phyloP scores from a whole-genome alignment of 2,329 filamentous ascomycete species.

The Calonectria leucothoes region DNA sequence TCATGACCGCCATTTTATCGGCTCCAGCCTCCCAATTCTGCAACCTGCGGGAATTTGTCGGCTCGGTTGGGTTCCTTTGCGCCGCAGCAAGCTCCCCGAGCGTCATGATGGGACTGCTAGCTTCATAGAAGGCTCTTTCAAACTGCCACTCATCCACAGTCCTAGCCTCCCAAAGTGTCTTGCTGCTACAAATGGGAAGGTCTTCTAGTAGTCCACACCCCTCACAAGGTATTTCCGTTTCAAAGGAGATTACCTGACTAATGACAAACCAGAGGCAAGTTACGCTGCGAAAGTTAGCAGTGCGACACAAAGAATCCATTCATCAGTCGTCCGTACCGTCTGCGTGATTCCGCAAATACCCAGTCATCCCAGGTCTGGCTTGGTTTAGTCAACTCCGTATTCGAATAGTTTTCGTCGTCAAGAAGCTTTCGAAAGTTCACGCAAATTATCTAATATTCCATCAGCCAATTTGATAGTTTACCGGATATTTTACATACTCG shows the following conservation, averaged over 20 bases:
- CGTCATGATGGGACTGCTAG: constrained; percentile 18
- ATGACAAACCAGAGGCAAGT: constrained; percentile 41
- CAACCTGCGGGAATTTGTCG: constrained; percentile 24
- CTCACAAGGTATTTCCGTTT: constrained; percentile 17
- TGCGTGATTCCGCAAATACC: constrained; percentile 46
- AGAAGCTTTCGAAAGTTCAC: constrained; percentile 20
- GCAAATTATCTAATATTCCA: constrained; percentile 22
- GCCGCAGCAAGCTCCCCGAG: constrained; percentile 35
- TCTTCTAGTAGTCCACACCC: constrained; percentile 3
- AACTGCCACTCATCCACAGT: constrained; percentile 39
- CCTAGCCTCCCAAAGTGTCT: constrained; percentile 39
- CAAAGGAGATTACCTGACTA: constrained; percentile 34
- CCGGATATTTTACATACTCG: constrained; percentile 18
- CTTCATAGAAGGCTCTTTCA: constrained; percentile 35
- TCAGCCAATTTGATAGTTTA: accelerated
- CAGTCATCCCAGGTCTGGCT: constrained; percentile 44
- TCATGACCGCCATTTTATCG: constrained; percentile 38
- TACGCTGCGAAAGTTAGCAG: constrained; percentile 23
- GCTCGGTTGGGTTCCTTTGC: neutral
- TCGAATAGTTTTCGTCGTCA: constrained; percentile 12
- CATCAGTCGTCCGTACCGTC: constrained; percentile 27
- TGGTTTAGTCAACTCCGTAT: constrained; percentile 25
- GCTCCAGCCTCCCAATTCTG: constrained; percentile 40
- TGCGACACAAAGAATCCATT: accelerated
- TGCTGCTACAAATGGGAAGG: constrained; percentile 34